Percentiles rank a stretch among this genome's conserved stretches.
phyloP scores from a whole-genome alignment of 208 protist genomes.

The Leishmania gerbilli region DNA sequence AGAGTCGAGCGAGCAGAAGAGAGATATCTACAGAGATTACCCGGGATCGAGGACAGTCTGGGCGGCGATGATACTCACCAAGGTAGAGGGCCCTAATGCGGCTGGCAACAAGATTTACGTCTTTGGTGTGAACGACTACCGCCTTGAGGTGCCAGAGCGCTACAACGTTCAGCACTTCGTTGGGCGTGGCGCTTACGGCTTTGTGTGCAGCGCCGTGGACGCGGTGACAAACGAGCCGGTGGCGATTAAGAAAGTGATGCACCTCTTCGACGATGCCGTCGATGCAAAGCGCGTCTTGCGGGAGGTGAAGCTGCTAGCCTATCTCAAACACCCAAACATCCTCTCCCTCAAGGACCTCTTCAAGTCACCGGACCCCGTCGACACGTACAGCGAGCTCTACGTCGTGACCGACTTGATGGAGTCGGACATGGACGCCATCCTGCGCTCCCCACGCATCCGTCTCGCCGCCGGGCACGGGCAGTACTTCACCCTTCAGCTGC shows the following conservation, averaged over 20 bases:
- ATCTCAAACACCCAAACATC: slow-evolving; percentile 81
- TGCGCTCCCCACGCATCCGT: slow-evolving; percentile 43
- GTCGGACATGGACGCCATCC: slow-evolving; percentile 89
- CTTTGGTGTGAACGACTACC: slow-evolving; percentile 55
- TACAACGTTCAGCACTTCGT: slow-evolving; percentile 80
- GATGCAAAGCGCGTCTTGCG: slow-evolving; percentile 86
- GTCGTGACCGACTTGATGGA: slow-evolving; percentile 94
- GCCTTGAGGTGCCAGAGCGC: slow-evolving; percentile 64
- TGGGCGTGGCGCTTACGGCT: slow-evolving; percentile 89
- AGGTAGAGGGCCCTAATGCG: slow-evolving; percentile 59
- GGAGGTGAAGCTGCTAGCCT: slow-evolving; percentile 77
- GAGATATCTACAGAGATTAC: not conserved
- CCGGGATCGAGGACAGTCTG: not conserved
- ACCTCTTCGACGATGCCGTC: slow-evolving; percentile 95
- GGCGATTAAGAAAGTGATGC: slow-evolving; percentile 98
- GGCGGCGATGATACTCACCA: slow-evolving; percentile 63
- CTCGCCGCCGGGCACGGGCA: slow-evolving; percentile 83
- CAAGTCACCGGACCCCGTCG: slow-evolving; percentile 31
- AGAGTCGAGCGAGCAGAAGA: not conserved
- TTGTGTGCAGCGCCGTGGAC: slow-evolving; percentile 85
- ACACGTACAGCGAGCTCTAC: slow-evolving; percentile 77
- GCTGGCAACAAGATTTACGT: slow-evolving; percentile 76
- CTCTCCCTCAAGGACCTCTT: slow-evolving; percentile 81
- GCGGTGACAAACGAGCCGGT: slow-evolving; percentile 74
- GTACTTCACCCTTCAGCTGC: slow-evolving; percentile 97